Evolutionary conservation across 371 early-diverging fungal species (phyloP).

Genomic region (Mucor saturninus): DNA sequence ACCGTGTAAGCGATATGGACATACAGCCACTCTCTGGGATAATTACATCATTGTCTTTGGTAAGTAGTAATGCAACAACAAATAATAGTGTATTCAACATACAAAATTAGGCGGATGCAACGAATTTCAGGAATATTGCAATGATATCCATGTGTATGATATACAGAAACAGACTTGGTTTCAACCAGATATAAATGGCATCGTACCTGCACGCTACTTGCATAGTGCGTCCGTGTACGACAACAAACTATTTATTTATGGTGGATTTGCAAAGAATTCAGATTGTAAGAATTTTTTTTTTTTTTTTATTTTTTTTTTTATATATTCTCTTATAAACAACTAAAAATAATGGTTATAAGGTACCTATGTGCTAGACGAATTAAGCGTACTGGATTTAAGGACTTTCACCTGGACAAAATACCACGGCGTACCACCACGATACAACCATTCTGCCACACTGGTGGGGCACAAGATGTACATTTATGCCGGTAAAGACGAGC

Average conservation of each 20-base stretch:
- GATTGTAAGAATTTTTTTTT: constrained; percentile 48
- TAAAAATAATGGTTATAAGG: neutral
- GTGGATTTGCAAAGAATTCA: constrained; percentile 64
- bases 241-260: constrained; percentile 67
- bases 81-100: neutral
- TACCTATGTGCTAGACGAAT: constrained; percentile 54
- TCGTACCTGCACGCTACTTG: constrained; percentile 58
- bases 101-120: constrained; percentile 55
- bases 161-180: constrained; percentile 61
- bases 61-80: neutral
- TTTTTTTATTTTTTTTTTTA: neutral
- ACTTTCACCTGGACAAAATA: constrained; percentile 63
- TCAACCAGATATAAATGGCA: constrained; percentile 57
- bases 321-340: neutral
- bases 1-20: constrained; percentile 63
- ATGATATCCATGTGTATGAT: constrained; percentile 68
- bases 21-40: constrained; percentile 61
- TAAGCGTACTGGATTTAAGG: constrained; percentile 60
- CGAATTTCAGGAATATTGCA: constrained; percentile 60
- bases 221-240: constrained; percentile 66
- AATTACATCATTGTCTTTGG: constrained; percentile 62
- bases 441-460: constrained; percentile 66
- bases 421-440: constrained; percentile 60
- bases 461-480: constrained; percentile 63
- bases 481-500: constrained; percentile 65